A percentile compares a stretch with the other conserved stretches of the same genome.
These are phyloP conservation scores for Fusarium gaditjirri DNA, from an alignment of 2,329 filamentous ascomycete species.

Conservation along the genomic window DNA sequence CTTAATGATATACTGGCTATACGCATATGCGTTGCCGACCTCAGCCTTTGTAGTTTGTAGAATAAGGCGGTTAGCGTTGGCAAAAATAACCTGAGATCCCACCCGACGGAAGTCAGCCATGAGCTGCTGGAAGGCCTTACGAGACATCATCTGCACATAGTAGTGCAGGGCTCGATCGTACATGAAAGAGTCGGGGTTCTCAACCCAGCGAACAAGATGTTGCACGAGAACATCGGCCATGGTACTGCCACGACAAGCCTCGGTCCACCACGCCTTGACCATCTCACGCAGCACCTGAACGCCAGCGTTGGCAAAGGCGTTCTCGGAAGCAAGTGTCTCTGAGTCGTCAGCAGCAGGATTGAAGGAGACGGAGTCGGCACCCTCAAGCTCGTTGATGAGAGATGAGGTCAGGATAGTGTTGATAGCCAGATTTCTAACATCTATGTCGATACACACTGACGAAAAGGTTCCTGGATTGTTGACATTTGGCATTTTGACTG, in stretches of 20 bases:
- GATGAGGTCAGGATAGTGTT: slow-evolving; percentile 98
- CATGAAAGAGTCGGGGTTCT: slow-evolving; percentile 90
- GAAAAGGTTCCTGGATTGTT: slow-evolving; percentile 95
- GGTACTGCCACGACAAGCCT: slow-evolving; percentile 87
- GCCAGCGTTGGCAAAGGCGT: slow-evolving; percentile 91
- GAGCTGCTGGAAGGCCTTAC: slow-evolving; percentile 95
- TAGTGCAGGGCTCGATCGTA: slow-evolving; percentile 95
- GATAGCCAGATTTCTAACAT: slow-evolving; percentile 93
- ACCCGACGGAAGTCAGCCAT: slow-evolving; percentile 97
- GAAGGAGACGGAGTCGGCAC: slow-evolving; percentile 85
- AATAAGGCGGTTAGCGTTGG: slow-evolving; percentile 86
- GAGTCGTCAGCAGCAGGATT: slow-evolving; percentile 64
- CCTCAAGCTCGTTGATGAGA: slow-evolving; percentile 95
- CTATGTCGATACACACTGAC: slow-evolving; percentile 95
- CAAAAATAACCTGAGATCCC: slow-evolving; percentile 95
- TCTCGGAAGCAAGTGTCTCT: slow-evolving; percentile 79
- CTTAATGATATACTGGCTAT: slow-evolving; percentile 97
- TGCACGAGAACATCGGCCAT: slow-evolving; percentile 99
- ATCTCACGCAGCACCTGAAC: slow-evolving; percentile 94
- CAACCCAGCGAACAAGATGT: slow-evolving; percentile 96
- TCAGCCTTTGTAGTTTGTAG: slow-evolving; percentile 97
- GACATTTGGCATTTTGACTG: slow-evolving; percentile 88
- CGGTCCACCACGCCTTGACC: slow-evolving; percentile 98
- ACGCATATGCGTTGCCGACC: slow-evolving; percentile 95
- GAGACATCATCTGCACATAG: slow-evolving; percentile 98